Percentiles rank a stretch among this genome's conserved stretches.
These are phyloP conservation scores for Kurtzmaniella cleridarum DNA, from an alignment of 805 yeast genomes.

Conservation along the genomic window DNA sequence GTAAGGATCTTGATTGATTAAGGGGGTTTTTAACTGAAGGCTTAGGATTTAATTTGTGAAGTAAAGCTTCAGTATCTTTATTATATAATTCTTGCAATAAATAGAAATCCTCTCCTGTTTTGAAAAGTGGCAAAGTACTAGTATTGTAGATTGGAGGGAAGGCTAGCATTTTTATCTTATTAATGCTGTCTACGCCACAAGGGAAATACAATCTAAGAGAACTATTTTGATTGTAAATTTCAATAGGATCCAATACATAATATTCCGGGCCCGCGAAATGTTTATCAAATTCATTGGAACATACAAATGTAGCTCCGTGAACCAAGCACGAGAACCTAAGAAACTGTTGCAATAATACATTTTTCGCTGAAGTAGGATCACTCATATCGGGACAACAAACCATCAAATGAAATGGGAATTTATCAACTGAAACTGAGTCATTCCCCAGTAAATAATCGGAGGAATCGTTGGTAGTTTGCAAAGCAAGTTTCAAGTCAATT, in stretches of 20 bases:
- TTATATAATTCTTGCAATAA: slow-evolving; percentile 1
- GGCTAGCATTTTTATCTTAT: slow-evolving; percentile 38
- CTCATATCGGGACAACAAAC: slow-evolving; percentile 4
- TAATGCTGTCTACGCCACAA: slow-evolving; percentile 46
- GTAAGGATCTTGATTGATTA: slow-evolving; percentile 10
- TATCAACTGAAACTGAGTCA: background rate
- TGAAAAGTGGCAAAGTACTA: slow-evolving; percentile 8
- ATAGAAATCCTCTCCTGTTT: slow-evolving; percentile 10
- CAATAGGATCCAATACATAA: background rate
- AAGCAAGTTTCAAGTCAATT: no score
- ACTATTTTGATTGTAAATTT: slow-evolving; percentile 12
- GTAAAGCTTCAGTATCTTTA: no score
- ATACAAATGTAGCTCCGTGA: slow-evolving; percentile 22
- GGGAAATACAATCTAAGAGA: slow-evolving; percentile 30
- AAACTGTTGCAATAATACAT: slow-evolving; percentile 29
- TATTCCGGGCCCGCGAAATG: slow-evolving; percentile 2
- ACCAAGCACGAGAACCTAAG: slow-evolving; percentile 27
- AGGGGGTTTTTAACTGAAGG: slow-evolving; percentile 11
- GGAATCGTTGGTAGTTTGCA: no score
- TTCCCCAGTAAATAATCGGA: no score
- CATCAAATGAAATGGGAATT: slow-evolving; percentile 1
- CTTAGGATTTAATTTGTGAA: no score
- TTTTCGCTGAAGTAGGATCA: slow-evolving; percentile 14
- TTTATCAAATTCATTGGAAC: slow-evolving; percentile 5
- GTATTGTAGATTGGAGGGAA: slow-evolving; percentile 16